Evolutionary conservation across 2,329 filamentous ascomycete genomes (phyloP), one percentile per base, ranked within the genome.

Genomic region (Ophiostoma tasmaniense): DNA sequence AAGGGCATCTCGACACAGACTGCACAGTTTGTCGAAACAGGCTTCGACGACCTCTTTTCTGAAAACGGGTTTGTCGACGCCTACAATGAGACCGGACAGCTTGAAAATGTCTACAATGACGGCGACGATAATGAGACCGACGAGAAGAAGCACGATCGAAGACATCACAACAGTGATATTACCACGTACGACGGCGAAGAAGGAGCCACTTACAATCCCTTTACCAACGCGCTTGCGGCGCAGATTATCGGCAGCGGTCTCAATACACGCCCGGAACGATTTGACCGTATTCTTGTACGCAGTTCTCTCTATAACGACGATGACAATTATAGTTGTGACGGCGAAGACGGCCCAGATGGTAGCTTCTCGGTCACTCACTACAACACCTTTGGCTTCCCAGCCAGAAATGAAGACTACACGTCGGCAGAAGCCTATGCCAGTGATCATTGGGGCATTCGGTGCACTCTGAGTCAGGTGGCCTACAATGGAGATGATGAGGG

Each of bases 171-270:
- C 17, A 45, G 68, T 25, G 42, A 28, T 20, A 45, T 69, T 8
- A 11, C 37, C 17, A 71, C 80, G 0, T 82, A 81, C 37, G 82
- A 86, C 67, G 88, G 87, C 1, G 87, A 90, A 74, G 81, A 86
- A 71, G 88, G 87, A 1, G 85, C 87, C 3, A 90, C 88, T 0
- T 90, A 88, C 74, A 83, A 90, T 73, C 87, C 87, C 0, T 77
- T 77, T 1, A 77, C 77, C 6, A 90, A 90, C 73, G 75, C 76
- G 0, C 78, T 89, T 14, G 87, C 88, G 2, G 81, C 82, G 1
- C 78, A 80, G 13, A 81, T 82, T 3, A 81, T 83, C 1, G 80
- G 79, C 2, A 78, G 75, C 64, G 81, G 81, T 1, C 76, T 79
- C 64, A 81, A 85, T 65, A 82, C 82, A 72, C 80, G 86, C 25